Evolutionary conservation across 2,329 filamentous ascomycete species (phyloP), one percentile per base, ranked within the genome.

Genomic region (Pestalotiopsis sp.): DNA sequence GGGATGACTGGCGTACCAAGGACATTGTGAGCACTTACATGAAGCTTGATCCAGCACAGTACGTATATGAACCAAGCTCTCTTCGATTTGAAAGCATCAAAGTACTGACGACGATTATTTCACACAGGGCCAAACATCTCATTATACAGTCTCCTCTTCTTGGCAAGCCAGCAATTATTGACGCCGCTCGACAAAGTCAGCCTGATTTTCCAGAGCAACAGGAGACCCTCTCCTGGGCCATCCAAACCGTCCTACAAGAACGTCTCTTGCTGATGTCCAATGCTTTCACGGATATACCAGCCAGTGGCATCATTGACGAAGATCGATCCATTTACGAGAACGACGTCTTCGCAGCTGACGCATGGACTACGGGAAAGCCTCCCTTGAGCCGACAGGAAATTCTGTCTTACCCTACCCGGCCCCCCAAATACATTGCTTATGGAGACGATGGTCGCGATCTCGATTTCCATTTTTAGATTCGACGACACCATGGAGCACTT

Each of bases 41-140:
- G 72, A 88, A 88, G 76, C 79, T 88, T 7, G 78, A 81, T 4
- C 87, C 87, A 0, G 75, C 80, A 12, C 80, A 86, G 67, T 79
- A 52, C 17, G 45, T 52, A 52, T 52, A 52, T 6, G 11, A 20
- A 52, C 17, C 3, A 3, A 52, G 6, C 17, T 1, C 45, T 52
- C 17, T 3, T 36, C 31, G 31, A 36, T 36, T 52, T n/a, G 13
- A 23, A 6, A 23, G 20, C n/a, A 52, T n/a, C 17, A 17, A 12
- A n/a, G 14, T 52, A n/a, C 45, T 52, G n/a, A 52, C 17, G 17
- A 9, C 1, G 9, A 52, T n/a, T 23, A 2, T 52, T n/a, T 36
- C 31, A 36, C 31, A 36, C 45, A 52, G 45, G 6, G 45, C 89
- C n/a, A 80, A 86, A 70, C 78, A 83, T 69, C 81, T 87, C 68